phyloP scores from a whole-genome alignment of 192 early-diverging fungal genomes.

The Gaertneriomyces semiglobifer region DNA sequence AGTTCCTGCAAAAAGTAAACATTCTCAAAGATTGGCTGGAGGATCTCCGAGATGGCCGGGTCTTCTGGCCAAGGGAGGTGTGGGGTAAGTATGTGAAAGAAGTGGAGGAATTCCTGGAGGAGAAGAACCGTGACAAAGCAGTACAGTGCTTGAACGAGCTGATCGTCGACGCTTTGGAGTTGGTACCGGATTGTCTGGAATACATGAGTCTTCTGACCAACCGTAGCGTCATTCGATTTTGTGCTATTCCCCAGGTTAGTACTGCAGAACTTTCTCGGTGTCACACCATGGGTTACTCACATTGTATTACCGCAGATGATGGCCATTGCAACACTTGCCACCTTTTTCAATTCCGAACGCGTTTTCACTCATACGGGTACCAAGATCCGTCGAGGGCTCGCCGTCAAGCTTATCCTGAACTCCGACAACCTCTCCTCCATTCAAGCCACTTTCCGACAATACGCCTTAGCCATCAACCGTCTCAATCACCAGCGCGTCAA shows the following conservation, averaged over 20 bases:
- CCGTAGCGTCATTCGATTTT: conserved; percentile 84
- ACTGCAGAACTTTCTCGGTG: conserved; percentile 4
- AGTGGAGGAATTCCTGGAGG: conserved; percentile 68
- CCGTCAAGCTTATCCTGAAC: conserved; percentile 46
- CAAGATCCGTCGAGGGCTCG: conserved; percentile 77
- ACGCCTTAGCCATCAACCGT: conserved; percentile 35
- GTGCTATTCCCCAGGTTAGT: conserved; percentile 95
- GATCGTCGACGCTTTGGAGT: conserved; percentile 77
- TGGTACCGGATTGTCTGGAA: conserved; percentile 81
- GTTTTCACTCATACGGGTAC: conserved; percentile 71
- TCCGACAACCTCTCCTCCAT: conserved; percentile 41
- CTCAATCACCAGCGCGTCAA: conserved; percentile 33
- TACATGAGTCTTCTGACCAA: conserved; percentile 79
- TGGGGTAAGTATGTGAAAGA: conserved; percentile 75
- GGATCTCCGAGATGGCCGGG: conserved; percentile 81
- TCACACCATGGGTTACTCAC: conserved; percentile 8
- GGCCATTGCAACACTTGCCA: conserved; percentile 88
- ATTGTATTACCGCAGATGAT: conserved; percentile 51
- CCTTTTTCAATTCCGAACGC: conserved; percentile 82
- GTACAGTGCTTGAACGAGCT: conserved; percentile 84
- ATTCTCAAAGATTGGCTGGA: conserved; percentile 94
- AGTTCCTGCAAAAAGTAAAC: conserved; percentile 98
- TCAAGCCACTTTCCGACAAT: conserved; percentile 40
- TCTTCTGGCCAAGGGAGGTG: conserved; percentile 95
- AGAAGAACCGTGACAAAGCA: conserved; percentile 65